Evolutionary conservation across 2,329 filamentous ascomycete species (phyloP).

Genomic region (Calonectria montana): DNA sequence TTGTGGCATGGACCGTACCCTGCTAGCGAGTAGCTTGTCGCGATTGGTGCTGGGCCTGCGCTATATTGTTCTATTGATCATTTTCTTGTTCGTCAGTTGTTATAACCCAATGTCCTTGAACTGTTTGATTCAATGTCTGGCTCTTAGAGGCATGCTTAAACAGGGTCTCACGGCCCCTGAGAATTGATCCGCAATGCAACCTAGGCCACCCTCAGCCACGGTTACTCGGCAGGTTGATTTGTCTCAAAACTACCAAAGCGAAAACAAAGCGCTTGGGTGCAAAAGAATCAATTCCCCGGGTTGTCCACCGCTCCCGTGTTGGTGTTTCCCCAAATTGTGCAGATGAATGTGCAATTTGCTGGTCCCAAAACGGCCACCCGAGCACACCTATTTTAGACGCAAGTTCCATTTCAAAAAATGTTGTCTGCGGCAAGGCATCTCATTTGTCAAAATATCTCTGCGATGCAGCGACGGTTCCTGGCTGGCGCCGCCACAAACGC

Average conservation of each 20-base stretch:
- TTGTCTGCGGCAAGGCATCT: not conserved
- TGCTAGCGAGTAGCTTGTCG: not conserved
- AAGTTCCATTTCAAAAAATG: not conserved
- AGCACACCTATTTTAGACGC: not conserved
- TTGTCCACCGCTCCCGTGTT: not conserved
- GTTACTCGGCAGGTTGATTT: not conserved
- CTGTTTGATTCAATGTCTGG: not conserved
- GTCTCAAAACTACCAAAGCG: not conserved
- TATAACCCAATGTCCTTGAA: not conserved
- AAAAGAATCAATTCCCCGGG: not conserved
- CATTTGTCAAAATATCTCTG: not conserved
- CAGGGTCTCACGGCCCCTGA: slow-evolving; percentile 1
- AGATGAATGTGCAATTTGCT: not conserved
- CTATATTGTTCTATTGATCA: not conserved
- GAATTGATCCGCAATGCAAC: not conserved
- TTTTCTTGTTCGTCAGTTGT: not conserved
- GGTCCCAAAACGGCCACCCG: not conserved
- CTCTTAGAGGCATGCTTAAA: not conserved
- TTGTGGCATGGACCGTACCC: not conserved
- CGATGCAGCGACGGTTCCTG: not conserved
- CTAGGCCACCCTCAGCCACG: not conserved
- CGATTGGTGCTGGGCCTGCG: not conserved
- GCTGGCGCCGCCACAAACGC: slow-evolving; percentile 3
- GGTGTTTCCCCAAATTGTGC: not conserved
- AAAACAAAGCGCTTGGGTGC: not conserved